These are phyloP conservation scores for Colletotrichum eremochloae DNA, from an alignment of 2,329 filamentous ascomycete species.

Conservation along the genomic window DNA sequence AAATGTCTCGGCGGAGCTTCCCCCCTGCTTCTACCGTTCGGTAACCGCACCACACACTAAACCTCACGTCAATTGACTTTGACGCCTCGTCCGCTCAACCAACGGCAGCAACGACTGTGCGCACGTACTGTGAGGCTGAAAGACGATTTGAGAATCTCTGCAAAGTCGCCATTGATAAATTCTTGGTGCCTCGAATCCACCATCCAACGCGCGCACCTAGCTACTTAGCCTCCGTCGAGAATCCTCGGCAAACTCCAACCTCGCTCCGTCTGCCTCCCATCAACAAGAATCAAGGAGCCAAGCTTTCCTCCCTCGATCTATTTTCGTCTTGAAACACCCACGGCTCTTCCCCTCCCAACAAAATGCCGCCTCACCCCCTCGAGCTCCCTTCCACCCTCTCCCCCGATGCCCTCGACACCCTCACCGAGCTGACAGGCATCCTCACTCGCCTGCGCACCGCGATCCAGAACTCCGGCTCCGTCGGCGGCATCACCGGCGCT, in stretches of 20 bases:
- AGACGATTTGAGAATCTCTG: neutral
- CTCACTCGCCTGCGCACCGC: slow-evolving; percentile 77
- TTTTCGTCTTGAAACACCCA: neutral
- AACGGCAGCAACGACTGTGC: slow-evolving; percentile 4
- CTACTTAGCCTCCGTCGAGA: neutral
- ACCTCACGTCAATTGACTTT: slow-evolving; percentile 35
- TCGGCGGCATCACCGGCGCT: slow-evolving; percentile 55
- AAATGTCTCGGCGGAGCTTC: slow-evolving; percentile 35
- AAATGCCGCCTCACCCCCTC: slow-evolving; percentile 55
- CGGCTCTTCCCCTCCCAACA: neutral
- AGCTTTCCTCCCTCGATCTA: neutral
- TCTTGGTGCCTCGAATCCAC: neutral
- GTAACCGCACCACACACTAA: slow-evolving; percentile 1
- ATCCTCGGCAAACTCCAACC: neutral
- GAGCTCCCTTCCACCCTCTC: slow-evolving; percentile 75
- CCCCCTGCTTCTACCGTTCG: slow-evolving; percentile 19
- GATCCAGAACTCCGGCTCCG: slow-evolving; percentile 54
- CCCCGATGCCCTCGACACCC: slow-evolving; percentile 86
- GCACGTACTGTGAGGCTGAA: slow-evolving; percentile 31
- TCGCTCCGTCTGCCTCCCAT: neutral
- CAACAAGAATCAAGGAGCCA: neutral
- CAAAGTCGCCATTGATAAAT: neutral
- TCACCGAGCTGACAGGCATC: slow-evolving; percentile 84
- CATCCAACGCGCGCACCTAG: neutral
- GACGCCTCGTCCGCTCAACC: slow-evolving; percentile 24